phyloP scores from a whole-genome alignment of 306 rosid genomes.

The Lathyrus oleraceus region DNA sequence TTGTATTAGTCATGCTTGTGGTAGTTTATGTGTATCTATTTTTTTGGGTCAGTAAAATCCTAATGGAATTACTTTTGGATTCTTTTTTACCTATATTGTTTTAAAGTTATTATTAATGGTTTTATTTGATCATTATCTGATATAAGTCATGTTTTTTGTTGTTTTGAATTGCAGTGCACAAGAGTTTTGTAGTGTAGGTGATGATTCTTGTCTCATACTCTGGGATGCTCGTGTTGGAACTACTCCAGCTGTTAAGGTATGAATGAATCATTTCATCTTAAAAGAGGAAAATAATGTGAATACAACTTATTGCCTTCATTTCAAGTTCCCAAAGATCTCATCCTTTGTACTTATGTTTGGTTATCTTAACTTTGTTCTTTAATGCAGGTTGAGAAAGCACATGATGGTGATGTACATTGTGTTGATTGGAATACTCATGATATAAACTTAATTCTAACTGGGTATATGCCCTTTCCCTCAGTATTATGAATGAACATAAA shows the following conservation, averaged over 20 bases:
- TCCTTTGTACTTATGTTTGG: background rate
- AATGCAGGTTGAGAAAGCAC: conserved; percentile 88
- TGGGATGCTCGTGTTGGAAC: conserved; percentile 95
- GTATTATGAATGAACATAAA: conserved; percentile 21
- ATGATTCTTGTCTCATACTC: conserved; percentile 88
- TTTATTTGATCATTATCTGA: conserved; percentile 21
- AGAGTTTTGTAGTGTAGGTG: conserved; percentile 99
- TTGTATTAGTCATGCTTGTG: conserved; percentile 15
- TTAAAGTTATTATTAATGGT: conserved; percentile 10
- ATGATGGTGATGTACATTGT: conserved; percentile 86
- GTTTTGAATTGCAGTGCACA: conserved; percentile 52
- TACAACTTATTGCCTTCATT: background rate
- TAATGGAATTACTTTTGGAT: conserved; percentile 12
- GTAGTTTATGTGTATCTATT: conserved; percentile 6
- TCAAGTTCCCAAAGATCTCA: background rate
- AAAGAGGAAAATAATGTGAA: conserved; percentile 4
- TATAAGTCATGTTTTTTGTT: conserved; percentile 19
- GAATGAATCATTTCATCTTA: conserved; percentile 17
- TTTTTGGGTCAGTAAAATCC: conserved; percentile 18
- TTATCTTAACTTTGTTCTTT: conserved; percentile 20
- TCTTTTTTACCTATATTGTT: background rate
- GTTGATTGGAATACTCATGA: conserved; percentile 96
- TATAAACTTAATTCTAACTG: conserved; percentile 74
- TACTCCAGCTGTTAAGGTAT: conserved; percentile 75
- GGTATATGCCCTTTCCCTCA: conserved; percentile 46